phyloP scores from a whole-genome alignment of 768 basidiomycete genomes.

The Lentinus tigrinus region DNA sequence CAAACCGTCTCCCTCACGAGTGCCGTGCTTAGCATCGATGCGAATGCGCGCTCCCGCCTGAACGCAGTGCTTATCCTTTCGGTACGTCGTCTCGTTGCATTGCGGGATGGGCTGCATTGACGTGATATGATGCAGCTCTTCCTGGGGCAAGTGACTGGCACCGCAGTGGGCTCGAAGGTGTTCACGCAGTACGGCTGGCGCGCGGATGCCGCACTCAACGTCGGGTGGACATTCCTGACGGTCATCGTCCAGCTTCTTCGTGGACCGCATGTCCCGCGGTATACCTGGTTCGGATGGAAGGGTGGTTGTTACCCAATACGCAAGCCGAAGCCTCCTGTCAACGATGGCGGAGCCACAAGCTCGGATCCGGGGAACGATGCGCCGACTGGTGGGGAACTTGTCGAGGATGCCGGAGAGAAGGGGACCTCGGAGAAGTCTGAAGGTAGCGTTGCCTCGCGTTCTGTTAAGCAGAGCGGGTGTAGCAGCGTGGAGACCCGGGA shows the following conservation, averaged over 20 bases:
- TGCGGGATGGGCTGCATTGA: not conserved
- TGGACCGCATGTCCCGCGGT: conserved; percentile 60
- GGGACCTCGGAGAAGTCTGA: too few species aligned
- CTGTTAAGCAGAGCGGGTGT: too few species aligned
- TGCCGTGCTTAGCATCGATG: conserved; percentile 38
- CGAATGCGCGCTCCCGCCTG: conserved; percentile 46
- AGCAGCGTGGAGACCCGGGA: too few species aligned
- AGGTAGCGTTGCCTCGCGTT: too few species aligned
- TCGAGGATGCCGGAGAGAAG: too few species aligned
- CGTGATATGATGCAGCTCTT: conserved; percentile 50
- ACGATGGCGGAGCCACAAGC: too few species aligned
- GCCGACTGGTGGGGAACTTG: too few species aligned
- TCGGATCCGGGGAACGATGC: too few species aligned
- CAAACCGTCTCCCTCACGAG: conserved; percentile 67
- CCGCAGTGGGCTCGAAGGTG: conserved; percentile 68
- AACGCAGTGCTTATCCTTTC: conserved; percentile 77
- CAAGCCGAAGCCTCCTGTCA: too few species aligned
- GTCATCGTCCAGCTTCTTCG: conserved; percentile 57
- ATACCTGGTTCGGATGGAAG: conserved; percentile 65
- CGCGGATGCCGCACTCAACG: conserved; percentile 55
- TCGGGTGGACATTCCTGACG: conserved; percentile 58
- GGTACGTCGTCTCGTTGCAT: conserved; percentile 35
- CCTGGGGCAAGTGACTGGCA: conserved; percentile 82
- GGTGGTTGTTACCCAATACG: too few species aligned
- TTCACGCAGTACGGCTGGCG: conserved; percentile 74